Evolutionary conservation across 2,329 filamentous ascomycete species (phyloP).

Genomic region (Aspergillus bombycis): DNA sequence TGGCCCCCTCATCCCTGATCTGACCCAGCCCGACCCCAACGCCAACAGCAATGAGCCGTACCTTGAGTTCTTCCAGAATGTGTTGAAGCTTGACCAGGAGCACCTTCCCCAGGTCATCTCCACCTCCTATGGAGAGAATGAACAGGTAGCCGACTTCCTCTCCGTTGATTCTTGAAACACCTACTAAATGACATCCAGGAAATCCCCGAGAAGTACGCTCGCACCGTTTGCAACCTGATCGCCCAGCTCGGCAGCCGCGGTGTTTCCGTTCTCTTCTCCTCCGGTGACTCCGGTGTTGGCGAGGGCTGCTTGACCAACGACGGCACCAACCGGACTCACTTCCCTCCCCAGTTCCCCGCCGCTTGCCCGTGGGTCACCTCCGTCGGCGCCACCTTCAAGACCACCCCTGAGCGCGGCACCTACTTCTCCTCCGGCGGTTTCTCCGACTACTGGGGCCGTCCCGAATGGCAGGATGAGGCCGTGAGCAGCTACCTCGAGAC

Average conservation of each 20-base stretch:
- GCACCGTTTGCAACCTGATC: constrained; percentile 47
- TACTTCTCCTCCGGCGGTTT: constrained; percentile 49
- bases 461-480: constrained; percentile 38
- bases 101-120: constrained; percentile 43
- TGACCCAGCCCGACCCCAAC: constrained; percentile 47
- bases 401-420: constrained; percentile 42
- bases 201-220: constrained; percentile 41
- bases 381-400: constrained; percentile 45
- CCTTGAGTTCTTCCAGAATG: constrained; percentile 38
- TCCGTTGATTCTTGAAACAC: too few relatives aligned
- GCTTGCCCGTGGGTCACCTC: constrained; percentile 45
- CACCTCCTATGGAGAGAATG: constrained; percentile 46
- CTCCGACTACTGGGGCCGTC: constrained; percentile 40
- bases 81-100: constrained; percentile 33
- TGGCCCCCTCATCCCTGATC: constrained; percentile 50
- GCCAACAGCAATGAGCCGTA: constrained; percentile 53
- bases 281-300: constrained; percentile 53
- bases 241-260: constrained; percentile 56
- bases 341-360: constrained; percentile 47
- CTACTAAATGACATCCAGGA: constrained; percentile 22
- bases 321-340: constrained; percentile 41
- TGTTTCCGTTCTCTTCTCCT: constrained; percentile 53
- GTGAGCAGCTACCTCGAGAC: constrained; percentile 39
- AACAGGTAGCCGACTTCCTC: constrained; percentile 32
- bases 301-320: constrained; percentile 37